A percentile compares a stretch with the other conserved stretches of the same genome.
Conservation (phyloP, 2,329 filamentous ascomycete species). For the Penicillium brasilianum region DNA sequence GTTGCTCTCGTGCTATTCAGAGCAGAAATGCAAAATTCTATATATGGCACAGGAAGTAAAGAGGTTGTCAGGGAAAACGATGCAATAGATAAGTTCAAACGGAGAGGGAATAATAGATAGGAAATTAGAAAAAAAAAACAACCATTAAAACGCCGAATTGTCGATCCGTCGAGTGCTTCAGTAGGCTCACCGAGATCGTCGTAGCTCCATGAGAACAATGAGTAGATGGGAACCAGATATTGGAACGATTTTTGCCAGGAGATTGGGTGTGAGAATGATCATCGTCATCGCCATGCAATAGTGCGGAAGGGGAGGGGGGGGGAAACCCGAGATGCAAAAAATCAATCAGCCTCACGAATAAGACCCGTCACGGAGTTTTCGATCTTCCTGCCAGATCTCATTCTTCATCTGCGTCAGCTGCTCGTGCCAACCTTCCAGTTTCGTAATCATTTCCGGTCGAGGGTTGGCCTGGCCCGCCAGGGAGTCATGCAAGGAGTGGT, state of each 20-base stretch:
- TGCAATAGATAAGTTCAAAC: constrained; percentile 11
- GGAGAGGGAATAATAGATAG: constrained; percentile 7
- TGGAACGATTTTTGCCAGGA: constrained; percentile 14
- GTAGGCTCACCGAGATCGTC: neutral
- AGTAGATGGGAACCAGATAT: neutral
- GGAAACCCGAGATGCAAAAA: constrained; percentile 18
- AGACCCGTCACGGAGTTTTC: constrained; percentile 38
- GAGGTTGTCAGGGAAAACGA: constrained; percentile 14
- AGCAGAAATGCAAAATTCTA: constrained; percentile 16
- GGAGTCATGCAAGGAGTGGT: constrained; percentile 60
- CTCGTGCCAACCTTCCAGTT: constrained; percentile 59
- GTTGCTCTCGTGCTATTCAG: neutral
- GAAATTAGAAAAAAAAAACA: constrained; percentile 12
- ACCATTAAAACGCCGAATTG: constrained; percentile 17
- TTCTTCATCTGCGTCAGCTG: constrained; percentile 62
- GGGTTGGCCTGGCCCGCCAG: constrained; percentile 48
- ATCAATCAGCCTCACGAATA: constrained; percentile 18
- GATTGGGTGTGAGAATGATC: constrained; percentile 7
- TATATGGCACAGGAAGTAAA: constrained; percentile 10
- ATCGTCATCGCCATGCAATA: constrained; percentile 24
- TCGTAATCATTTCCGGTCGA: constrained; percentile 57
- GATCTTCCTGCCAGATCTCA: constrained; percentile 58
- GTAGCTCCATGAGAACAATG: neutral
- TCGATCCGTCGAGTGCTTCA: constrained; percentile 16
- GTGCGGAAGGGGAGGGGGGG: constrained; percentile 7